phyloP scores from a whole-genome alignment of 1,284 basidiomycete species.

The Volvariella surrecta region DNA sequence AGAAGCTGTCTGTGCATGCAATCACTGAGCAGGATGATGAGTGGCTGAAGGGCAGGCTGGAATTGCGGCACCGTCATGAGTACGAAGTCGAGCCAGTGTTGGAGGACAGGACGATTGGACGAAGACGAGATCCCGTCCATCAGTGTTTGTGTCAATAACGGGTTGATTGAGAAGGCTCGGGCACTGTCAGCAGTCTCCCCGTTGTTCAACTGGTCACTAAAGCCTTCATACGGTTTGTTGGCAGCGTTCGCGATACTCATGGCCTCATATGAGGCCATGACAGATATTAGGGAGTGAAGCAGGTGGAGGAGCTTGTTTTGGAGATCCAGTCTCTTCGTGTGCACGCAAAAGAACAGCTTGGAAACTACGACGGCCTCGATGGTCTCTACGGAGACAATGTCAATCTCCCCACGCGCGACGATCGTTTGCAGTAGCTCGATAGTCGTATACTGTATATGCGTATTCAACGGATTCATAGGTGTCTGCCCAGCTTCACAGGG shows the following conservation, averaged over 20 bases:
- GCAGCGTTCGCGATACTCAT: conserved; percentile 15
- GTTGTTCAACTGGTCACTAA: conserved; percentile 20
- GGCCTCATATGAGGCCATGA: conserved; percentile 27
- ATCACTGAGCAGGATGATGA: conserved; percentile 76
- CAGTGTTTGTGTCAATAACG: conserved; percentile 71
- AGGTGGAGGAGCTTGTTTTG: conserved; percentile 93
- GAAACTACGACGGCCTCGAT: conserved; percentile 69
- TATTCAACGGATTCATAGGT: conserved; percentile 55
- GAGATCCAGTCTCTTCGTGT: conserved; percentile 63
- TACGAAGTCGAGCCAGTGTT: conserved; percentile 96
- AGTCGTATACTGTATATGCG: conserved; percentile 61
- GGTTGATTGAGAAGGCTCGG: conserved; percentile 43
- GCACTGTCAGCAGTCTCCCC: conserved; percentile 18
- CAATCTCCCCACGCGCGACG: conserved; percentile 72
- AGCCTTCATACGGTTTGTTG: conserved; percentile 20
- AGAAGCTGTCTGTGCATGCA: conserved; percentile 75
- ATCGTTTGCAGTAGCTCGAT: conserved; percentile 82
- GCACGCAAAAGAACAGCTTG: conserved; percentile 71
- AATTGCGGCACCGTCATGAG: conserved; percentile 85
- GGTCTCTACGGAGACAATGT: conserved; percentile 44
- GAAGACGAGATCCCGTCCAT: conserved; percentile 70
- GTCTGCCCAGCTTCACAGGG: conserved; percentile 38
- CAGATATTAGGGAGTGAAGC: conserved; percentile 77
- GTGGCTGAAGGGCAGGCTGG: conserved; percentile 56
- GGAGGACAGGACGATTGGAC: conserved; percentile 72